These are phyloP conservation scores for Cornus suecica DNA, from an alignment of 148 eudicot genomes.

Conservation along the genomic window DNA sequence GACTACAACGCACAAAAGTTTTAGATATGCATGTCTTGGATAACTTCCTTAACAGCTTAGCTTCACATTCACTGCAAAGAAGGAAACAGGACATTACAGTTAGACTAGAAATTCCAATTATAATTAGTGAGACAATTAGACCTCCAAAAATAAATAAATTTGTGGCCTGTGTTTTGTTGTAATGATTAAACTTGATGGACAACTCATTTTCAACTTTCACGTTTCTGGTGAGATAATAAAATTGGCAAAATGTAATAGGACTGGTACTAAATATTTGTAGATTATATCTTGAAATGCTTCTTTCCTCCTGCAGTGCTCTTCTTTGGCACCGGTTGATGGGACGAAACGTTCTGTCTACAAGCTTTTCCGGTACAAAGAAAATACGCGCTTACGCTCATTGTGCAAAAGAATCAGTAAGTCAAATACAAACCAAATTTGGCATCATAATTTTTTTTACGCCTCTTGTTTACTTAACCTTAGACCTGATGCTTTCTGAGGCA, in stretches of 20 bases:
- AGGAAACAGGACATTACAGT: no score
- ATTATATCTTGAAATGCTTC: background rate
- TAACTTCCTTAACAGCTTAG: background rate
- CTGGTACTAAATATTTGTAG: background rate
- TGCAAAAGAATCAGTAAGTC: constrained; percentile 73
- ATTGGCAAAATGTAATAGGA: no score
- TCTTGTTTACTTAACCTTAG: no score
- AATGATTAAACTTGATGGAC: background rate
- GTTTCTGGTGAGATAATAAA: background rate
- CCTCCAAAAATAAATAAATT: background rate
- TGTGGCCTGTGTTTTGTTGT: background rate
- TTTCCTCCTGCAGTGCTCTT: constrained; percentile 62
- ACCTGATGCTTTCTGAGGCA: no score
- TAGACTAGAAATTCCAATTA: no score
- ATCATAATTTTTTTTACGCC: no score
- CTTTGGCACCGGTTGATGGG: constrained; percentile 94
- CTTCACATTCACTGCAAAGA: background rate
- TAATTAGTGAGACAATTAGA: no score
- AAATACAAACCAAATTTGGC: background rate
- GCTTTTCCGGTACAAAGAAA: constrained; percentile 51
- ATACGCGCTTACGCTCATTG: constrained; percentile 87
- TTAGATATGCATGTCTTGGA: background rate
- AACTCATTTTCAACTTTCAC: background rate
- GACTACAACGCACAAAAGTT: background rate
- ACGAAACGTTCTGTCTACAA: constrained; percentile 58